Base-by-base conservation (phyloP, 2,329 filamentous ascomycete species). In the Colletotrichum sp. region DNA sequence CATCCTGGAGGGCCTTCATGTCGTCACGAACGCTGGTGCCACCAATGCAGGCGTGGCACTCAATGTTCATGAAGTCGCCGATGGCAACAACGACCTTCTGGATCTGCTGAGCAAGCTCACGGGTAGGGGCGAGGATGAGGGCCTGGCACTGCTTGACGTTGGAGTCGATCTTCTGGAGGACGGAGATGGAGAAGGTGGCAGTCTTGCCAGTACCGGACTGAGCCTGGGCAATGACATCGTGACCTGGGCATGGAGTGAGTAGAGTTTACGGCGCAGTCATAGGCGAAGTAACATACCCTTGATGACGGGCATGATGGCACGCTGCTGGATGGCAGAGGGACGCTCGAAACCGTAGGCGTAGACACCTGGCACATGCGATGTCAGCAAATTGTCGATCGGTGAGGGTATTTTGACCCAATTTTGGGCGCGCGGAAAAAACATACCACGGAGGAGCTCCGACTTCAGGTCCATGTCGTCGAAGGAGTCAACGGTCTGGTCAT, bases 281-380 rank as follows among this genome's bases (percentile, higher is more conserved):
- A 27, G 9, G 38, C 29, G 7, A 11, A 34, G 21, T 31, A 21
- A 64, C 93, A 86, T 89, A 97, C 95, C 96, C 93, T 98, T 98
- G 91, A 99, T 98, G 85, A 99, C 97, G 84, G 97, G 97, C 94
- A 98, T 98, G 88, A 99, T 99, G 82, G 97, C 97, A 85, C 97
- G 96, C 93, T 98, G 95, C 94, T 99, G 97, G 82, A 99, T 99
- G 86, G 97, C 96, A 89, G 97, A 99, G 77, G 97, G 97, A 80
- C 97, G 96, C 93, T 99, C 97, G 90, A 99, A 99, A 94, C 97
- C 97, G 87, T 99, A 99, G 86, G 97, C 97, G 87, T 98, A 99
- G 86, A 99, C 95, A 90, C 94, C 92, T 93, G 82, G 38, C 8
- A 36, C 43, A 12, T 7, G 65, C 51, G 15, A 65, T 15, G 65